Base-by-base conservation (phyloP, 345 rosid species). In the Sisymbrium irio region DNA sequence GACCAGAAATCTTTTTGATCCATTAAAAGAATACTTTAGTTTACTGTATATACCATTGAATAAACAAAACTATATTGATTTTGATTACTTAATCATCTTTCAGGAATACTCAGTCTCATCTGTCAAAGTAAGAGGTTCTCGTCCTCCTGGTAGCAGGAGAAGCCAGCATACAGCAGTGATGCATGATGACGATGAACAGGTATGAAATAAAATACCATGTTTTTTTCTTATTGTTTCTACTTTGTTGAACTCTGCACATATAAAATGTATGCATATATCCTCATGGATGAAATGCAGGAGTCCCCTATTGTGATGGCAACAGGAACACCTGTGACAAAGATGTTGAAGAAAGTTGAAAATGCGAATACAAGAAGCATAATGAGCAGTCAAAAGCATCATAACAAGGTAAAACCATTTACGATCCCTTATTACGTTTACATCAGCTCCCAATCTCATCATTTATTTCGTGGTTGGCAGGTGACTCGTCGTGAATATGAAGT, bases 401-500 rank as follows among this genome's bases (percentile, higher is more conserved):
- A 81, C 88, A 92, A 92, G 87, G 97, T 84, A 41, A 72, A 64
- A 28, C 25, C 25, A 8, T 20, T 36, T 36, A 8, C 7, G 27
- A 22, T 0, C 71, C 20, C 44, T 46, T 51, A 27, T 20, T 14
- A 70, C 57, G 46, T 60, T 58, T 11, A 49, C 9, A 47, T 35
- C 41, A 50, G 27, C 67, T 22, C 39, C 5, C 9, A 27, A 13
- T 50, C 40, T 71, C 60, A 71, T 36, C 39, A 15, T 17, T 39
- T 27, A 33, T 6, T 61, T 14, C 32, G 36, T 53, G 77, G 36
- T 73, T 63, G 63, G 74, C 81, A 90, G 98, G 95, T 92, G 59
- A 82, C 86, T 56, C 92, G 56, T 67, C 95, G 54, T 76, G 94
- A 88, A 75, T 88, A 90, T 79, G 95, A 90, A 79, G 82, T 85